A percentile compares a stretch with the other conserved stretches of the same genome.
These are phyloP conservation scores for Kluyveromyces lactis DNA, from an alignment of 805 yeast genomes.

Conservation along the genomic window DNA sequence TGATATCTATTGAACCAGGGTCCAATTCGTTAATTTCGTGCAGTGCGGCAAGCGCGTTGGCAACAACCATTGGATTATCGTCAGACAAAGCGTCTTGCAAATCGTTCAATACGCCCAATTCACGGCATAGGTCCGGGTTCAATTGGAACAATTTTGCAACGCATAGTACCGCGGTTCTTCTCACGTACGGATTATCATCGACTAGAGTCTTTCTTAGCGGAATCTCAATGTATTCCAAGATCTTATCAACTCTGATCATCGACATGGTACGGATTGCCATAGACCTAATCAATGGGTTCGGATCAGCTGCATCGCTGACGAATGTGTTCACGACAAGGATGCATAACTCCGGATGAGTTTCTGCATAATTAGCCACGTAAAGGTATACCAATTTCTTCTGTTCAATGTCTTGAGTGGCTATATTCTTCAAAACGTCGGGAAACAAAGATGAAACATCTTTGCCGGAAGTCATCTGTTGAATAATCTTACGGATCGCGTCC, in stretches of 20 bases:
- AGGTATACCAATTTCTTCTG: conserved; percentile 93
- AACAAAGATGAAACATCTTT: conserved; percentile 91
- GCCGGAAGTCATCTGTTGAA: conserved; percentile 97
- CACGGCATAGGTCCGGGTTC: conserved; percentile 71
- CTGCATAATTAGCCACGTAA: conserved; percentile 95
- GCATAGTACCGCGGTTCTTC: conserved; percentile 96
- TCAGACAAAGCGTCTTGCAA: conserved; percentile 67
- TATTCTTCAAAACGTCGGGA: conserved; percentile 92
- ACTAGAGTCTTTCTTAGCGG: conserved; percentile 77
- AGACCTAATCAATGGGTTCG: conserved; percentile 92
- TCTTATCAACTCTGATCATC: conserved; percentile 89
- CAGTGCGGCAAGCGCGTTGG: conserved; percentile 82
- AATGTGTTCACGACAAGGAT: conserved; percentile 95
- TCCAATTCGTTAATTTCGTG: conserved; percentile 73
- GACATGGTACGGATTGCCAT: conserved; percentile 98
- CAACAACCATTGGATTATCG: conserved; percentile 94
- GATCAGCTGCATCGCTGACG: conserved; percentile 90
- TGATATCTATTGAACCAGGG: conserved; percentile 41
- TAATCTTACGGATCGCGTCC: conserved; percentile 93
- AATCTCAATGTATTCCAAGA: conserved; percentile 88
- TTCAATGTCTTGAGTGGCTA: conserved; percentile 93
- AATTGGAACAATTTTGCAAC: conserved; percentile 92
- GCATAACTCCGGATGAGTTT: conserved; percentile 90
- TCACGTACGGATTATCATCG: conserved; percentile 94
- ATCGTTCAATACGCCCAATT: conserved; percentile 73